These are phyloP conservation scores for Aspergillus sp. DNA, from an alignment of 2,329 filamentous ascomycete species.

Conservation along the genomic window DNA sequence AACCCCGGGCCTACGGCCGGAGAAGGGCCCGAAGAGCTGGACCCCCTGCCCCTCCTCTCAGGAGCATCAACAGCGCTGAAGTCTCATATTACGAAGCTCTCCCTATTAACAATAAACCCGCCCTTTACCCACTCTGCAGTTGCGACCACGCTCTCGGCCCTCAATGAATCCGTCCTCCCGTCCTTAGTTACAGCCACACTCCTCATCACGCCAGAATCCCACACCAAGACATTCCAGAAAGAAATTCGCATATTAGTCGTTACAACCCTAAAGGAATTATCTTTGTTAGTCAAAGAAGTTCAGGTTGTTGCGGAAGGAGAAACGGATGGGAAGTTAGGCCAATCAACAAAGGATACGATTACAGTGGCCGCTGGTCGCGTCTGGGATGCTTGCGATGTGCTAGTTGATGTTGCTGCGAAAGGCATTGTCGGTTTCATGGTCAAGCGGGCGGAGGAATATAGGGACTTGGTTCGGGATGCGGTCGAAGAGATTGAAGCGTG, in stretches of 20 bases:
- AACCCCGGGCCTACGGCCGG: slow-evolving; percentile 3
- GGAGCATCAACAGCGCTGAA: slow-evolving; percentile 72
- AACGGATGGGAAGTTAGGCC: slow-evolving; percentile 20
- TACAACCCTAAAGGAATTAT: slow-evolving; percentile 63
- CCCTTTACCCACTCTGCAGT: slow-evolving; percentile 83
- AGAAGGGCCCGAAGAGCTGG: slow-evolving; percentile 10
- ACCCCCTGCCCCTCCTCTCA: slow-evolving; percentile 65
- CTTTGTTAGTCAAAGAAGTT: slow-evolving; percentile 60
- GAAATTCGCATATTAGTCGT: slow-evolving; percentile 64
- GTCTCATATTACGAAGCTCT: slow-evolving; percentile 84
- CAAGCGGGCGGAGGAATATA: slow-evolving; percentile 70
- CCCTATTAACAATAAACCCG: slow-evolving; percentile 79
- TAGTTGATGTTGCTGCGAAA: slow-evolving; percentile 62
- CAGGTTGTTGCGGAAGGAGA: slow-evolving; percentile 45
- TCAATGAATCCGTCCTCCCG: slow-evolving; percentile 72
- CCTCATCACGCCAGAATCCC: slow-evolving; percentile 60
- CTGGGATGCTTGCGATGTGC: slow-evolving; percentile 79
- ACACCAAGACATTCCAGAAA: slow-evolving; percentile 62
- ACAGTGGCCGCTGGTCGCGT: slow-evolving; percentile 73
- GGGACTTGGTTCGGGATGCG: slow-evolving; percentile 76
- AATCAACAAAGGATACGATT: slow-evolving; percentile 49
- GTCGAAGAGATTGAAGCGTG: slow-evolving; percentile 85
- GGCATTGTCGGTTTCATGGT: slow-evolving; percentile 72
- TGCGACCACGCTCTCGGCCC: slow-evolving; percentile 66
- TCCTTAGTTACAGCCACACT: slow-evolving; percentile 71